Evolutionary conservation across 176 grass and related monocot genomes (phyloP).

Genomic region (Phyllostachys edulis): DNA sequence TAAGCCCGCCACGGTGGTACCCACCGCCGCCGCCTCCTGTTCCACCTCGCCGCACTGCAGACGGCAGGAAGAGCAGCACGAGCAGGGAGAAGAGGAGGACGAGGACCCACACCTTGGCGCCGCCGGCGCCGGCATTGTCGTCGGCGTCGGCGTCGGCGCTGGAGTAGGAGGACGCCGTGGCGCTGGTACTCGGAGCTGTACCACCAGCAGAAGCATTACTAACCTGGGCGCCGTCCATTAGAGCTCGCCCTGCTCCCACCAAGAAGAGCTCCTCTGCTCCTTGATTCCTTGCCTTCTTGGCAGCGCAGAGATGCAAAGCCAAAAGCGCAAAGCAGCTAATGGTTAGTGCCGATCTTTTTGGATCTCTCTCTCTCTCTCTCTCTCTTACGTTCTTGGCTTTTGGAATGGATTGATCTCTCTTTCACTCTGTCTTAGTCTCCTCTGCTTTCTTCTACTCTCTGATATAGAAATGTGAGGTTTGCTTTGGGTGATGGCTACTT

Average conservation of each 20-base stretch:
- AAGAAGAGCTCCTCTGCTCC: background rate
- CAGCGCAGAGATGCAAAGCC: background rate
- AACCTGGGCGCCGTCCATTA: constrained; percentile 29
- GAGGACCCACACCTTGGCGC: constrained; percentile 64
- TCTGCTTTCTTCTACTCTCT: background rate
- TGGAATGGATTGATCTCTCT: background rate
- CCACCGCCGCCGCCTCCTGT: background rate
- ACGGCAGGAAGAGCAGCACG: constrained; percentile 64
- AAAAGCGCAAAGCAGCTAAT: constrained; percentile 28
- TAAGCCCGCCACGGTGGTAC: constrained; percentile 35
- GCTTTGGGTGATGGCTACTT: background rate
- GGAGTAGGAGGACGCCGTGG: constrained; percentile 15
- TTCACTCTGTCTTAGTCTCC: background rate
- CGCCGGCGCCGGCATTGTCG: constrained; percentile 39
- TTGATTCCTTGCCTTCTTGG: background rate
- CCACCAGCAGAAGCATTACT: background rate
- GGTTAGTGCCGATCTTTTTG: constrained; percentile 15
- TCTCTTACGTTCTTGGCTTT: constrained; percentile 40
- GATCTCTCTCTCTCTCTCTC: background rate
- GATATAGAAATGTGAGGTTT: background rate
- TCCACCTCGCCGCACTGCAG: constrained; percentile 42
- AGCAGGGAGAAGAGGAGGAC: constrained; percentile 66
- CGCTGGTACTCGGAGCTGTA: constrained; percentile 15
- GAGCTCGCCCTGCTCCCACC: background rate
- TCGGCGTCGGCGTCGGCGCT: constrained; percentile 26